Evolutionary conservation across 1,284 basidiomycete genomes (phyloP).

Genomic region (Mycena sp.): DNA sequence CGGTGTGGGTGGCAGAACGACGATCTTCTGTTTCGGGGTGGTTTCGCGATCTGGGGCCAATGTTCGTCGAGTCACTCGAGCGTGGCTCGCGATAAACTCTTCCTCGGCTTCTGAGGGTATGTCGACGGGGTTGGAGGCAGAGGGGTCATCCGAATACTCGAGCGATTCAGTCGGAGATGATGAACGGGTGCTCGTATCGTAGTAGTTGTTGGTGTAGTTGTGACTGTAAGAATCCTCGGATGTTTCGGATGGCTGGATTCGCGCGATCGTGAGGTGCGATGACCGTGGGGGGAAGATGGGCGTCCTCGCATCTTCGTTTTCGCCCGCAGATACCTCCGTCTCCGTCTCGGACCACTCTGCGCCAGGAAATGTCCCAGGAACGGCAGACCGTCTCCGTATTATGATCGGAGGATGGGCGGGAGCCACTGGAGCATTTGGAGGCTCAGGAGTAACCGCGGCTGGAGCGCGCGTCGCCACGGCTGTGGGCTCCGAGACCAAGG

Average conservation of each 20-base stretch:
- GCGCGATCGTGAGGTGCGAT: slow-evolving; percentile 28
- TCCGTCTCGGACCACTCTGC: slow-evolving; percentile 51
- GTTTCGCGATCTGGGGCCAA: slow-evolving; percentile 6
- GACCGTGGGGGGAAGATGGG: slow-evolving; percentile 7
- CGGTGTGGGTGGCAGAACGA: slow-evolving; percentile 27
- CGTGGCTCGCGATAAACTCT: background rate
- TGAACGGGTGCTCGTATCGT: slow-evolving; percentile 19
- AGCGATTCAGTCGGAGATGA: slow-evolving; percentile 27
- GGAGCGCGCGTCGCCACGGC: too few species aligned
- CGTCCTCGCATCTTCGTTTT: slow-evolving; percentile 47
- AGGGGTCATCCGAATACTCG: slow-evolving; percentile 30
- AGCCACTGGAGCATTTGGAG: background rate
- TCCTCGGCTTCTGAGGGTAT: slow-evolving; percentile 29
- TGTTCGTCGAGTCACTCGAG: background rate
- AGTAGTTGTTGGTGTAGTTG: slow-evolving; percentile 13
- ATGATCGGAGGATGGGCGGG: background rate
- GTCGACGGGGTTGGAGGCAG: slow-evolving; percentile 27
- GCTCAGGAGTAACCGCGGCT: background rate
- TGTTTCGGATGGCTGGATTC: slow-evolving; percentile 22
- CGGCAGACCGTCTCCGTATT: background rate
- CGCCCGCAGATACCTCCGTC: slow-evolving; percentile 64
- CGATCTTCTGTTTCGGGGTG: slow-evolving; percentile 18
- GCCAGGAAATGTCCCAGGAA: slow-evolving; percentile 26
- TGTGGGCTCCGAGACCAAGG: background rate
- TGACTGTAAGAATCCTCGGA: slow-evolving; percentile 16